These are phyloP conservation scores for Lentinula aciculospora DNA, from an alignment of 768 basidiomycete species.

Conservation along the genomic window DNA sequence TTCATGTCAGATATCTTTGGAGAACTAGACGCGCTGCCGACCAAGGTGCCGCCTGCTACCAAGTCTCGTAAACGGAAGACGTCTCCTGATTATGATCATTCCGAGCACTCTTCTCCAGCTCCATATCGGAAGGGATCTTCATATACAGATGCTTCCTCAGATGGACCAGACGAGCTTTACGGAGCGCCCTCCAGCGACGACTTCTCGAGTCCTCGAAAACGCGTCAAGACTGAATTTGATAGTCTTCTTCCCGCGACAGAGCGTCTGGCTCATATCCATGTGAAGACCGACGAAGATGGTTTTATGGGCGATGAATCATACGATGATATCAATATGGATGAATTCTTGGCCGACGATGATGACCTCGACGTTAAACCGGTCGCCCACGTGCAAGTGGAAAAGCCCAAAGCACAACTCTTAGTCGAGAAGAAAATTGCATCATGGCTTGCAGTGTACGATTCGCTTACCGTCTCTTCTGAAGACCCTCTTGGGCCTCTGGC, in stretches of 20 bases:
- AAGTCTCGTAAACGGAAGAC: conserved; percentile 64
- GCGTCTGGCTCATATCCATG: conserved; percentile 52
- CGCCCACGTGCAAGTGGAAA: conserved; percentile 23
- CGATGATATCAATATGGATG: conserved; percentile 56
- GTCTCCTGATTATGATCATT: conserved; percentile 38
- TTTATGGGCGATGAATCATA: conserved; percentile 35
- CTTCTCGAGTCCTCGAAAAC: conserved; percentile 68
- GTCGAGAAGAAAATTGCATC: conserved; percentile 40
- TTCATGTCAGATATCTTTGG: conserved; percentile 84
- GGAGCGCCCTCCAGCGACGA: conserved; percentile 52
- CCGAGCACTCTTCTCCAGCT: conserved; percentile 35
- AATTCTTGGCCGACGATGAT: conserved; percentile 59
- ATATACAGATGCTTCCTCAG: conserved; percentile 40
- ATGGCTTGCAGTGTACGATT: conserved; percentile 76
- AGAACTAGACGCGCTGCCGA: conserved; percentile 39
- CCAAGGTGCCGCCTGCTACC: conserved; percentile 3
- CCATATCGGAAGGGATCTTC: conserved; percentile 28
- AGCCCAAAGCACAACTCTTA: not conserved
- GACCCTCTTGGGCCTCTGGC: conserved; percentile 52
- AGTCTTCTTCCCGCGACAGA: conserved; percentile 51
- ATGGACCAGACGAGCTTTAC: conserved; percentile 33
- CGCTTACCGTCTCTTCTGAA: conserved; percentile 53
- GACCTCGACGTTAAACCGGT: conserved; percentile 32
- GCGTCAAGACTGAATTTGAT: conserved; percentile 37
- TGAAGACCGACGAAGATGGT: conserved; percentile 47